Conservation (phyloP, 1,284 basidiomycete species). For the Bondarzewia mesenterica region DNA sequence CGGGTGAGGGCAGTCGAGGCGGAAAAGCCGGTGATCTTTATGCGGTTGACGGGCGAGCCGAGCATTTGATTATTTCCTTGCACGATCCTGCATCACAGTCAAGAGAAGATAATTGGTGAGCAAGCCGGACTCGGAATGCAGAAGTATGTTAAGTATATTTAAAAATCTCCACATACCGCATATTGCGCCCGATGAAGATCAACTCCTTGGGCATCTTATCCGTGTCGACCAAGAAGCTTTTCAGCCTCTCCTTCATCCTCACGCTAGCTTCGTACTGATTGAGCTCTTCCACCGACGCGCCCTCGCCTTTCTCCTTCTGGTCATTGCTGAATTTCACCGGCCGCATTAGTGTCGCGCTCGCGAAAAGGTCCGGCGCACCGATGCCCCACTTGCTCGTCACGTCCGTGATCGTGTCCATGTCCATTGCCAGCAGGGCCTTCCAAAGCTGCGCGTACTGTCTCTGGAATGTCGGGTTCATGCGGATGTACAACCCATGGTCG, state of each 20-base stretch:
- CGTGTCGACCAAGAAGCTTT: conserved; percentile 54
- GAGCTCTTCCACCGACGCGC: conserved; percentile 23
- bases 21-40: conserved; percentile 76
- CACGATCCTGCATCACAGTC: conserved; percentile 37
- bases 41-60: conserved; percentile 79
- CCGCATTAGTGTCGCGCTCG: conserved; percentile 61
- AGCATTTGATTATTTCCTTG: conserved; percentile 75
- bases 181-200: conserved; percentile 77
- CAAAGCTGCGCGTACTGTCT: conserved; percentile 74
- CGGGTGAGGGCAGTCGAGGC: conserved; percentile 50
- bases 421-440: conserved; percentile 68
- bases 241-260: conserved; percentile 55
- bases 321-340: conserved; percentile 30
- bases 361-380: conserved; percentile 70
- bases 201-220: conserved; percentile 70
- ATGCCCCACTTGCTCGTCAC: conserved; percentile 76
- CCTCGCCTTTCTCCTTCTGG: conserved; percentile 20
- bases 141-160: neutral
- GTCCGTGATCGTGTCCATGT: conserved; percentile 53
- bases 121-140: neutral
- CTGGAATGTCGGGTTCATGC: conserved; percentile 54
- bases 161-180: conserved; percentile 49
- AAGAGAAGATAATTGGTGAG: neutral
- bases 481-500: conserved; percentile 84
- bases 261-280: conserved; percentile 58